phyloP scores from a whole-genome alignment of 192 early-diverging fungal species.

The Entomortierella parvispora region DNA sequence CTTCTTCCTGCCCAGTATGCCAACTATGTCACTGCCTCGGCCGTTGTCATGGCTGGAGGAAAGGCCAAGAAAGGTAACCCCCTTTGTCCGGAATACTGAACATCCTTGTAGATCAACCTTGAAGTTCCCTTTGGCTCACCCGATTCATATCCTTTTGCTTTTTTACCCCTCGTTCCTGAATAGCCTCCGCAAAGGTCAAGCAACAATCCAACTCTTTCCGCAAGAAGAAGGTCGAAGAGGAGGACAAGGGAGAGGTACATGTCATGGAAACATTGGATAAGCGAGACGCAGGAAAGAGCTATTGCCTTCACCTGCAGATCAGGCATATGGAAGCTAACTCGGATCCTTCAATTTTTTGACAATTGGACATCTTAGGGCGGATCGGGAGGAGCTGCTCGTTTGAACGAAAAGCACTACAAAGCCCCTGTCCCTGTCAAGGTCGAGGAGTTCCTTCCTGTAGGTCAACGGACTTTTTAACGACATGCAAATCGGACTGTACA shows the following conservation, averaged over 20 bases:
- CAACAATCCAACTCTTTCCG: constrained; percentile 45
- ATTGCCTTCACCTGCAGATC: neutral
- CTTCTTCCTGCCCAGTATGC: constrained; percentile 42
- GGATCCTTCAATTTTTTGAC: neutral
- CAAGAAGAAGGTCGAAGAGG: constrained; percentile 29
- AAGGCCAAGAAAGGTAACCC: constrained; percentile 49
- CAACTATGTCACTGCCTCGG: constrained; percentile 51
- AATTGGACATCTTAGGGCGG: constrained; percentile 11
- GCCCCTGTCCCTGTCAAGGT: constrained; percentile 39
- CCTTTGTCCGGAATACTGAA: too few relatives aligned
- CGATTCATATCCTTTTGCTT: neutral
- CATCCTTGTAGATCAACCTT: too few relatives aligned
- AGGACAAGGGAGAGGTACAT: constrained; percentile 36
- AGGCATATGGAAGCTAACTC: neutral
- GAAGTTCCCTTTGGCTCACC: neutral
- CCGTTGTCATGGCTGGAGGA: constrained; percentile 36
- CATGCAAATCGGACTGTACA: neutral
- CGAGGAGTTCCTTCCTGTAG: constrained; percentile 50
- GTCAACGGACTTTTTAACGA: neutral
- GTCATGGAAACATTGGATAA: neutral
- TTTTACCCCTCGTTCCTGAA: neutral
- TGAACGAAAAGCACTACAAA: constrained; percentile 52
- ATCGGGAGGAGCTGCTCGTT: constrained; percentile 38
- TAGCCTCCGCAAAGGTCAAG: constrained; percentile 32
- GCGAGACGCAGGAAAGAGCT: neutral